Evolutionary conservation across 1,139 yeast genomes (phyloP), one percentile per base, ranked within the genome.

Genomic region (Blastobotrys proliferans): DNA sequence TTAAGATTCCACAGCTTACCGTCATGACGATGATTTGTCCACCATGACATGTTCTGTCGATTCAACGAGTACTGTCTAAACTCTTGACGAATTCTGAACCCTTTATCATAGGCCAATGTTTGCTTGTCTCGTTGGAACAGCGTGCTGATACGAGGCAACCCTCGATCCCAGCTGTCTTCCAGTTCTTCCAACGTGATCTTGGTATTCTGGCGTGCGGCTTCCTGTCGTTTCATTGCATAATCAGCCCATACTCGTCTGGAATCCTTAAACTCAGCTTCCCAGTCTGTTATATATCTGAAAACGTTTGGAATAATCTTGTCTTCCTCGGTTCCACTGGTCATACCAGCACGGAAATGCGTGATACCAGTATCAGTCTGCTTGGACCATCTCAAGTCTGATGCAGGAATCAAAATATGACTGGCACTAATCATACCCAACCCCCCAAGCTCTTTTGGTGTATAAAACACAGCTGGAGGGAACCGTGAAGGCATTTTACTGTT

Each of bases 191-290:
- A 81, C 0, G 96, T 85, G 39, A 94, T 67, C 32, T 97, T 76
- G 34, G 96, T 78, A 55, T 87, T 86, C 55, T 86, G 90, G 54
- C 83, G 87, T 32, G 78, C 68, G 0, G 98, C 97, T 57, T 87
- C 96, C 53, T 79, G 83, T 40, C 97, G 74, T 59, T 87, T 88
- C 51, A 84, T 77, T 0, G 96, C 94, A 66, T 90, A 94, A 53
- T 92, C 98, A 0, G 95, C 90, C 99, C 99, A 94, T 1, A 92
- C 98, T 49, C 97, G 72, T 64, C 87, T 95, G 1, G 97, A 90
- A 57, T 94, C 98, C 40, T 80, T 62, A 58, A 92, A 88, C 59
- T 94, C 99, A 53, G 94, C 84, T 58, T 92, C 98, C 99, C 99
- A 94, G 0, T 95, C 80, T 0, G 96, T 81, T 30, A 94, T 78